Evolutionary conservation across 1,139 yeast species (phyloP).

Genomic region (Yamadazyma membranifaciens): DNA sequence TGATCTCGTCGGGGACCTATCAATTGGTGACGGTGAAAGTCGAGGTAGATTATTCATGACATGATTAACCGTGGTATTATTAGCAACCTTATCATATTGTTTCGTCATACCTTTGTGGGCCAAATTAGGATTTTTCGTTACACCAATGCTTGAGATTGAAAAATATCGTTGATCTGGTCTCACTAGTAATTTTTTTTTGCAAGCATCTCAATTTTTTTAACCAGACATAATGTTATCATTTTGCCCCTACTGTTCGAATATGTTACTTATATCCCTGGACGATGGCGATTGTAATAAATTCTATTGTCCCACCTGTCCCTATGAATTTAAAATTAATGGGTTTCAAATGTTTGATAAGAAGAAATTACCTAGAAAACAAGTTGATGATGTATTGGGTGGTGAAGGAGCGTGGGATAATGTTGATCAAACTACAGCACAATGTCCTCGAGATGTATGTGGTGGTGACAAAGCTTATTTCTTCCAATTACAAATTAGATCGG

Average conservation of each 20-base stretch:
- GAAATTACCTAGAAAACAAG: constrained; percentile 78
- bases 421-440: constrained; percentile 84
- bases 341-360: constrained; percentile 84
- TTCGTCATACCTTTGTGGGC: neutral
- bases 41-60: neutral
- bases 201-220: constrained; percentile 1
- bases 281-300: constrained; percentile 52
- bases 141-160: too few relatives aligned
- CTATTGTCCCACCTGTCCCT: constrained; percentile 92
- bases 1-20: constrained; percentile 11
- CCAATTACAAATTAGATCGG: constrained; percentile 92
- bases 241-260: constrained; percentile 90
- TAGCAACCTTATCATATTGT: too few relatives aligned
- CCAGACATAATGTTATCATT: constrained; percentile 68
- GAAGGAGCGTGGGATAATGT: constrained; percentile 99
- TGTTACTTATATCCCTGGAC: constrained; percentile 54
- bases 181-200: neutral
- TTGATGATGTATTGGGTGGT: constrained; percentile 96
- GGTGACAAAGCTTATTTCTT: constrained; percentile 92
- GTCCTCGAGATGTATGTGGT: constrained; percentile 85
- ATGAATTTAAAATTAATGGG: constrained; percentile 83
- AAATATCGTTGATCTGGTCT: too few relatives aligned
- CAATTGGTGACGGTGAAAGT: constrained; percentile 9
- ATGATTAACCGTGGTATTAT: too few relatives aligned
- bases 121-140: too few relatives aligned